These are phyloP conservation scores for Artemisia tridentata DNA, from an alignment of 129 eudicot genomes.

Conservation along the genomic window DNA sequence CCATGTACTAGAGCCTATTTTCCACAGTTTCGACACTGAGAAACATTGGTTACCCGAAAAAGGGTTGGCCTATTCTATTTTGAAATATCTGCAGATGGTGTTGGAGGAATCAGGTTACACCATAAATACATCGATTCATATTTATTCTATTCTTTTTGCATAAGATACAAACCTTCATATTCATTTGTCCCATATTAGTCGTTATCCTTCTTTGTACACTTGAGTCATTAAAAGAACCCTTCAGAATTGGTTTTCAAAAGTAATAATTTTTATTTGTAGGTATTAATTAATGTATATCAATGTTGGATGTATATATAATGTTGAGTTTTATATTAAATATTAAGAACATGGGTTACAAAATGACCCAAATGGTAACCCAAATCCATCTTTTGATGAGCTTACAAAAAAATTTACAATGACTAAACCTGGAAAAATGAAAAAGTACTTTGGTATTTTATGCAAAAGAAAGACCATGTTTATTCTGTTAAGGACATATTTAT, in stretches of 20 bases:
- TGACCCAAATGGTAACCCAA: no score
- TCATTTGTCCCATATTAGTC: no score
- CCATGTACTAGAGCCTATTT: constrained; percentile 75
- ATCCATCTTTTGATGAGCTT: no score
- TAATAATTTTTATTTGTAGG: no score
- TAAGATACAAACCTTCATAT: no score
- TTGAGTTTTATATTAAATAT: background rate
- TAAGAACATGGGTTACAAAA: no score
- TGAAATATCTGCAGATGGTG: constrained; percentile 53
- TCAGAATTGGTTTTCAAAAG: no score
- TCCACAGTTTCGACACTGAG: constrained; percentile 65
- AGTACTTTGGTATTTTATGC: background rate
- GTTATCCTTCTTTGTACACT: no score
- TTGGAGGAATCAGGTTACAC: constrained; percentile 75
- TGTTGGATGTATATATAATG: background rate
- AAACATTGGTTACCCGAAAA: constrained; percentile 67
- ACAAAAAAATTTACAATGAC: no score
- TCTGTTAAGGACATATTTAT: background rate
- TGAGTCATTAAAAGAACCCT: no score
- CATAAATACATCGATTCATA: background rate
- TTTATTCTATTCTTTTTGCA: background rate
- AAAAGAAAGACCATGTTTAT: background rate
- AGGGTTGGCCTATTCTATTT: constrained; percentile 61
- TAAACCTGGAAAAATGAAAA: no score
- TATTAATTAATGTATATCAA: no score